Evolutionary conservation across 164 flowering plant genomes (phyloP).

Genomic region (Tinospora cordifolia): DNA sequence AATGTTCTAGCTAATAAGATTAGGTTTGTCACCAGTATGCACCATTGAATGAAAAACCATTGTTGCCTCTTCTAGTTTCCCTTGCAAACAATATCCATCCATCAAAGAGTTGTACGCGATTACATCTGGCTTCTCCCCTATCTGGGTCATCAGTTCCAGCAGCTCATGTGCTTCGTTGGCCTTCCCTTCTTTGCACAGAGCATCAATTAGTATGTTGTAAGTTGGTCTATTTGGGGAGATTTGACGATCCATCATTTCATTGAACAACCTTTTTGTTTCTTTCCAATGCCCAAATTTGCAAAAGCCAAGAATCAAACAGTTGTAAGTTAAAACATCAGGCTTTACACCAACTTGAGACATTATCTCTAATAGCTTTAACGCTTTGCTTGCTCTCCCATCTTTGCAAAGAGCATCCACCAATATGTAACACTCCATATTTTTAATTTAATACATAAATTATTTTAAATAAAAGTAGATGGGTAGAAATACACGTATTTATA

Average conservation of each 20-base stretch:
- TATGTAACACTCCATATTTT: too few species aligned
- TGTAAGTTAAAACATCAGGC: constrained; percentile 7
- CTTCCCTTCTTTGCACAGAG: constrained; percentile 10
- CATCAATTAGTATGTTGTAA: background rate
- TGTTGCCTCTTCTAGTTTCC: constrained; percentile 8
- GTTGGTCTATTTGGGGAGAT: constrained; percentile 5
- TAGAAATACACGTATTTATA: too few species aligned
- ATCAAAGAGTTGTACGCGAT: background rate
- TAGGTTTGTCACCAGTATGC: constrained; percentile 4
- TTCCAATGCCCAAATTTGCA: constrained; percentile 5
- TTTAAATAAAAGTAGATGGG: too few species aligned
- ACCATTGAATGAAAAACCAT: background rate
- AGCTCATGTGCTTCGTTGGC: background rate
- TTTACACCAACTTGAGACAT: background rate
- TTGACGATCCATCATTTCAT: constrained; percentile 4
- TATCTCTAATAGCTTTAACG: background rate
- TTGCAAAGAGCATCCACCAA: constrained; percentile 8
- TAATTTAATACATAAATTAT: too few species aligned
- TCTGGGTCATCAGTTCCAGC: background rate
- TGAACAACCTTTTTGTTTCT: constrained; percentile 1
- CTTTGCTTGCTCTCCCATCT: background rate
- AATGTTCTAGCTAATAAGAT: constrained; percentile 6
- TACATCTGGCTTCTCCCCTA: background rate
- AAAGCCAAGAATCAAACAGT: background rate
- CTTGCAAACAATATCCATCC: constrained; percentile 5